A percentile compares a stretch with the other conserved stretches of the same genome.
Conservation (phyloP, 768 basidiomycete genomes). For the Auriculariales sp. region DNA sequence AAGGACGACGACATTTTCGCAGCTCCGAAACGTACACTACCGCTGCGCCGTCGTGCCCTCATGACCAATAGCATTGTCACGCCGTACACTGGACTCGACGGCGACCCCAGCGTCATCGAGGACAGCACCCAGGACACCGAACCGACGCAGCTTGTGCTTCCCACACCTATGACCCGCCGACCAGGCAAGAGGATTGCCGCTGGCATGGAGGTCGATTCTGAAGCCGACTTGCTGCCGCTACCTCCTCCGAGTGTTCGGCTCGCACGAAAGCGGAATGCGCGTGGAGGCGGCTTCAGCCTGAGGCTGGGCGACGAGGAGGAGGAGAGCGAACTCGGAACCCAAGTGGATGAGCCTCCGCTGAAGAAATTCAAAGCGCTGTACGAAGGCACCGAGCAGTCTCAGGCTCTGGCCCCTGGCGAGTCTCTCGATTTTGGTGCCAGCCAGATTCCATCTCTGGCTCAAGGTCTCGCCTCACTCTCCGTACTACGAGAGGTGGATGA, state of each 20-base stretch:
- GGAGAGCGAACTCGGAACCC: background rate
- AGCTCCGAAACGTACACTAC: background rate
- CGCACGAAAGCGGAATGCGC: too few species aligned
- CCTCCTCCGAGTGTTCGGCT: background rate
- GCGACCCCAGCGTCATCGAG: background rate
- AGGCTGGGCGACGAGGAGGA: conserved; percentile 5
- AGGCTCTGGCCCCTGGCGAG: background rate
- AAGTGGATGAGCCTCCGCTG: conserved; percentile 28
- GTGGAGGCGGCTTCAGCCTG: conserved; percentile 5
- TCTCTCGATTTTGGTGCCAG: background rate
- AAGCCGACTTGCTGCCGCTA: background rate
- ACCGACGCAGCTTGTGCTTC: background rate
- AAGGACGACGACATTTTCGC: background rate
- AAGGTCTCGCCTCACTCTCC: background rate
- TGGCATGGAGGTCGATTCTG: background rate
- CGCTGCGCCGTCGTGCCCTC: background rate
- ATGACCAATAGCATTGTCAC: background rate
- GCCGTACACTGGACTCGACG: background rate
- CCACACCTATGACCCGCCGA: too few species aligned
- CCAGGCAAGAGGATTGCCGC: too few species aligned
- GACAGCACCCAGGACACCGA: background rate
- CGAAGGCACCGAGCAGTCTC: conserved; percentile 33
- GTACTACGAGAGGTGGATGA: conserved; percentile 1
- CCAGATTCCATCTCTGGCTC: background rate
- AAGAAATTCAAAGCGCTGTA: conserved; percentile 63